phyloP scores from a whole-genome alignment of 2,329 filamentous ascomycete genomes.

The Kalmusia sp. region DNA sequence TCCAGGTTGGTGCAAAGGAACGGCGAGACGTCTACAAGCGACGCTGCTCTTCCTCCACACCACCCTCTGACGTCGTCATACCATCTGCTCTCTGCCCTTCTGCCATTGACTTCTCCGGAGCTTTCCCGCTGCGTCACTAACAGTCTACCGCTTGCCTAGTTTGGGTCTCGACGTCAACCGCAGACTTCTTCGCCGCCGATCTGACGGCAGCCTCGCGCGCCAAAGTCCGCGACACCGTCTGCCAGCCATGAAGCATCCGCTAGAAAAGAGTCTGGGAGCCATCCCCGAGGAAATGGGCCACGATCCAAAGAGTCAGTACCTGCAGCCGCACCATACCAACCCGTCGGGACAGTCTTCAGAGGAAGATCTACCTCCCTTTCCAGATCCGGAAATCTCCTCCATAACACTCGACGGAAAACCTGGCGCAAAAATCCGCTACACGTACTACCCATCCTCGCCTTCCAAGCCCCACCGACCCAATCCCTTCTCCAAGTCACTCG shows the following conservation, averaged over 20 bases:
- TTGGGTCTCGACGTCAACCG: neutral
- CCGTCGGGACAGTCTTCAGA: constrained; percentile 27
- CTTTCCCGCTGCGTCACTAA: neutral
- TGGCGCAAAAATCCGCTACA: constrained; percentile 39
- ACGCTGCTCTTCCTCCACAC: neutral
- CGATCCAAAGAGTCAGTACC: neutral
- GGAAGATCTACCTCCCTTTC: constrained; percentile 38
- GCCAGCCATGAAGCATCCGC: neutral
- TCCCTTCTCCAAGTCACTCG: constrained; percentile 44
- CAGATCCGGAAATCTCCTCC: constrained; percentile 36
- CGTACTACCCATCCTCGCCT: constrained; percentile 40
- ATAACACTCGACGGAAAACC: constrained; percentile 37
- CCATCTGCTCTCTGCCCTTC: no score
- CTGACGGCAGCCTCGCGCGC: neutral
- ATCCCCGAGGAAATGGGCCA: neutral
- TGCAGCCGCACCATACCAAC: neutral
- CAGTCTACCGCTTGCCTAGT: neutral
- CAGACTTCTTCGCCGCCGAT: neutral
- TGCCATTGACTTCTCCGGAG: neutral
- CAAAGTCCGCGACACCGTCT: no score
- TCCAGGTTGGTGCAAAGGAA: no score
- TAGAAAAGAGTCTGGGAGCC: neutral
- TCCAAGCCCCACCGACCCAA: constrained; percentile 32
- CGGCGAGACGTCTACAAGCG: neutral
- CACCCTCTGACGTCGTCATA: no score